These are phyloP conservation scores for Parathielavia appendiculata DNA, from an alignment of 495 filamentous ascomycete genomes.

Conservation along the genomic window DNA sequence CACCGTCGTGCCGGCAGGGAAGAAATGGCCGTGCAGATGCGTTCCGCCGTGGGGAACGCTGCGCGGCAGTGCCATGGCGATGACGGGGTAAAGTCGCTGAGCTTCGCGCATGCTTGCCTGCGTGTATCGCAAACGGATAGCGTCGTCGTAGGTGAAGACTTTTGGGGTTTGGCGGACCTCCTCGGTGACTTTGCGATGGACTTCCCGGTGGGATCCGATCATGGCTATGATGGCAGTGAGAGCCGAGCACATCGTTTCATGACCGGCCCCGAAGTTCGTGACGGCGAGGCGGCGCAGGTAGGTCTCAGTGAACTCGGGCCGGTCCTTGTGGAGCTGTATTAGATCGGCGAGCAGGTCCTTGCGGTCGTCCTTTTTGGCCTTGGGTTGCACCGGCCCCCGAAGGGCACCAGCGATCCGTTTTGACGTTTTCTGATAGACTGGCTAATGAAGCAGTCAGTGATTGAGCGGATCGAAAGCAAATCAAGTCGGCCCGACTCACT, in stretches of 20 bases:
- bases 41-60: slow-evolving; percentile 49
- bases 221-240: slow-evolving; percentile 36
- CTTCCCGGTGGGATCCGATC: slow-evolving; percentile 27
- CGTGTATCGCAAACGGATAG: slow-evolving; percentile 44
- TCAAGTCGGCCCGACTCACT: slow-evolving; percentile 12
- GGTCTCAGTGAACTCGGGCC: slow-evolving; percentile 32
- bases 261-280: slow-evolving; percentile 47
- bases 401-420: slow-evolving; percentile 25
- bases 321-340: slow-evolving; percentile 33
- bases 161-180: slow-evolving; percentile 24
- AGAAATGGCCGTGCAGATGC: slow-evolving; percentile 43
- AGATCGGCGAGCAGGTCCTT: slow-evolving; percentile 36
- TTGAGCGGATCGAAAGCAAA: not conserved
- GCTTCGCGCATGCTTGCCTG: slow-evolving; percentile 59
- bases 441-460: slow-evolving; percentile 9
- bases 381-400: not conserved
- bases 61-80: slow-evolving; percentile 53
- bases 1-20: slow-evolving; percentile 52
- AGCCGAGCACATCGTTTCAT: slow-evolving; percentile 47
- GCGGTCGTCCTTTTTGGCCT: not conserved
- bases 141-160: slow-evolving; percentile 3
- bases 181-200: slow-evolving; percentile 20
- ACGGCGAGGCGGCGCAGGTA: slow-evolving; percentile 42
- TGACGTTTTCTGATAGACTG: slow-evolving; percentile 29
- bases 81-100: slow-evolving; percentile 55